A percentile compares a stretch with the other conserved stretches of the same genome.
phyloP scores from a whole-genome alignment of 2,329 filamentous ascomycete species.

The Penicillium sclerotigenum region DNA sequence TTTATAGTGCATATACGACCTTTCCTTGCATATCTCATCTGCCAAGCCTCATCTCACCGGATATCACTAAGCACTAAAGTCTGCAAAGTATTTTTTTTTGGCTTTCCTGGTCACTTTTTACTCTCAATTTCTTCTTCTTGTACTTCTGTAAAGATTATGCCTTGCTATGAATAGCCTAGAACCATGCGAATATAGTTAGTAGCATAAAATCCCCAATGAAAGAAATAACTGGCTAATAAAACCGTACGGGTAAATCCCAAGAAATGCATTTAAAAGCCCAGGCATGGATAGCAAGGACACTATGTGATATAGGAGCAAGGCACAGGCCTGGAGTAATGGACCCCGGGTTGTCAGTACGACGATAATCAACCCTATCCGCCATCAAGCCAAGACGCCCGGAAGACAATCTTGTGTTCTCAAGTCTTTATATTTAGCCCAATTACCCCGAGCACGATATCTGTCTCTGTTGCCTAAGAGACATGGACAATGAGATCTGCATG shows the following conservation, averaged over 20 bases:
- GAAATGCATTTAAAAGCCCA: background rate
- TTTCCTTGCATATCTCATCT: background rate
- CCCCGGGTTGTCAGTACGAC: slow-evolving; percentile 17
- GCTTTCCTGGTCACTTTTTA: too few relatives aligned
- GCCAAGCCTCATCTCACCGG: background rate
- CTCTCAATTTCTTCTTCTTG: background rate
- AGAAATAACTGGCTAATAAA: background rate
- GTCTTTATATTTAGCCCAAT: background rate
- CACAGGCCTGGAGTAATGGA: slow-evolving; percentile 5
- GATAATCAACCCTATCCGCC: slow-evolving; percentile 1
- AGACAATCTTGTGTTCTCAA: background rate
- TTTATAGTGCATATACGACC: background rate
- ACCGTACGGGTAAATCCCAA: background rate
- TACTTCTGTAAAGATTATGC: too few relatives aligned
- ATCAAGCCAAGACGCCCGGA: background rate
- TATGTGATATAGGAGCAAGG: background rate
- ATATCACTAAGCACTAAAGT: background rate
- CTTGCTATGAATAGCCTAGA: background rate
- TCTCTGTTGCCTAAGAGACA: background rate
- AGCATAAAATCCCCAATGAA: background rate
- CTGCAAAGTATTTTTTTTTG: too few relatives aligned
- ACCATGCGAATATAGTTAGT: too few relatives aligned
- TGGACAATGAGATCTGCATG: background rate
- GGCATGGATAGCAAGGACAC: background rate
- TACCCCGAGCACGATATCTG: background rate